Evolutionary conservation across 306 rosid species (phyloP).

Genomic region (Ammopiptanthus mongolicus): DNA sequence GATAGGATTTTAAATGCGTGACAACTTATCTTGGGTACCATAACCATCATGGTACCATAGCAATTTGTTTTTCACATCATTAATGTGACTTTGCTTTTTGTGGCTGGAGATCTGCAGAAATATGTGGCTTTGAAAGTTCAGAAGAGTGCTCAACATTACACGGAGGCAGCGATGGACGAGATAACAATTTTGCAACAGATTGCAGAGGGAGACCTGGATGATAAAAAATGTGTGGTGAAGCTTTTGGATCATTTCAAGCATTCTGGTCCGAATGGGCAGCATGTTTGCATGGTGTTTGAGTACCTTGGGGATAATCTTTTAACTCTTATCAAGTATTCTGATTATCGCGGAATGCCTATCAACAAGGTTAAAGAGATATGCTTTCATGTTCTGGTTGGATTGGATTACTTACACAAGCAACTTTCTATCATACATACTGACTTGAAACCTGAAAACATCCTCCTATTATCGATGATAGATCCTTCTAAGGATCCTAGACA

Average conservation of each 20-base stretch:
- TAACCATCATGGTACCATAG: no score
- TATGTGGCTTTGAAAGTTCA: conserved; percentile 94
- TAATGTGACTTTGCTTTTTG: neutral
- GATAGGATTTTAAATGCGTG: no score
- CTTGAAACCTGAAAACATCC: conserved; percentile 87
- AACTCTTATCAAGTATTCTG: conserved; percentile 78
- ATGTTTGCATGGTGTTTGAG: conserved; percentile 95
- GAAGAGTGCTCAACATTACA: conserved; percentile 97
- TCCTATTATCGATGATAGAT: conserved; percentile 72
- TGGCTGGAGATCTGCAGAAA: conserved; percentile 45
- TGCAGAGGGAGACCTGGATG: conserved; percentile 81
- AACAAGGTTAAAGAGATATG: conserved; percentile 88
- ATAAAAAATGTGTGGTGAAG: conserved; percentile 88
- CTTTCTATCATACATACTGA: conserved; percentile 95
- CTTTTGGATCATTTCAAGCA: conserved; percentile 96
- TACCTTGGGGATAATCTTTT: conserved; percentile 91
- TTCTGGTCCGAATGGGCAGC: conserved; percentile 93
- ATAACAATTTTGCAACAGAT: conserved; percentile 86
- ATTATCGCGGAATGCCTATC: conserved; percentile 80
- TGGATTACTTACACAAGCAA: conserved; percentile 92
- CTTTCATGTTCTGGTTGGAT: conserved; percentile 77
- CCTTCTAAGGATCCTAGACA: conserved; percentile 78
- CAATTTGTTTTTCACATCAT: neutral
- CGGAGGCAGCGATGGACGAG: conserved; percentile 97
- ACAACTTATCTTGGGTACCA: no score